Percentiles rank a stretch among this genome's conserved stretches.
Evolutionary conservation across 2,329 filamentous ascomycete species (phyloP).

Genomic region (Escovopsis sp.): DNA sequence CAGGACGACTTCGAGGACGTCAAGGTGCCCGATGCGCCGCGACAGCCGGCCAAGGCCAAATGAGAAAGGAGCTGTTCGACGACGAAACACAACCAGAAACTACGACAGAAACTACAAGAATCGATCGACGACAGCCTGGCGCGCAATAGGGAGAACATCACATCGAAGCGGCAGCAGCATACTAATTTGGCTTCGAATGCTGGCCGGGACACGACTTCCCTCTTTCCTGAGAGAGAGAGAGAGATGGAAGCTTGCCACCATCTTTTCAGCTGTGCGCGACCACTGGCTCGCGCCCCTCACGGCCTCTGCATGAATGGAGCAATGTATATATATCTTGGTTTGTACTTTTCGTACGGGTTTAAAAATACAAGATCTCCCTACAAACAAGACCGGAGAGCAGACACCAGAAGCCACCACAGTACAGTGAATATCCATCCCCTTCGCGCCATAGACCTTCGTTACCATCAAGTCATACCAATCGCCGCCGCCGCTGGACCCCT

Average conservation of each 20-base stretch:
- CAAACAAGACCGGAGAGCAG: not conserved
- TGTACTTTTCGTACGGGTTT: not conserved
- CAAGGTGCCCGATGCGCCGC: constrained; percentile 63
- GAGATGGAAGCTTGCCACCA: too few species aligned
- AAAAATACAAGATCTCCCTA: not conserved
- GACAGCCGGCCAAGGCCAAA: constrained; percentile 26
- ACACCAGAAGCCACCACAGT: constrained; percentile 3
- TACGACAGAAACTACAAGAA: not conserved
- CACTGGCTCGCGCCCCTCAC: too few species aligned
- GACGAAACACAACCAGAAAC: not conserved
- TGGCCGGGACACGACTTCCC: too few species aligned
- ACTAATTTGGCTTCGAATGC: too few species aligned
- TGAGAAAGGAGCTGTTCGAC: constrained; percentile 5
- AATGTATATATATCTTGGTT: not conserved
- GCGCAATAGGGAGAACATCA: too few species aligned
- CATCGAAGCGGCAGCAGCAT: too few species aligned
- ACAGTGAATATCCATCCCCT: constrained; percentile 1
- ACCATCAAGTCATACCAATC: constrained; percentile 1
- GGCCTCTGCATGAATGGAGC: too few species aligned
- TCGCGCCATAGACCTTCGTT: constrained; percentile 4
- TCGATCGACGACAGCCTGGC: too few species aligned
- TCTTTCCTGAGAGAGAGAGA: too few species aligned
- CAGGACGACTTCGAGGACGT: constrained; percentile 97
- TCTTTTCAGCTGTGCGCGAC: too few species aligned
- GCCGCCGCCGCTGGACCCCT: not conserved